Conservation (phyloP, 1,284 basidiomycete species). For the Leccinum pachyderme region DNA sequence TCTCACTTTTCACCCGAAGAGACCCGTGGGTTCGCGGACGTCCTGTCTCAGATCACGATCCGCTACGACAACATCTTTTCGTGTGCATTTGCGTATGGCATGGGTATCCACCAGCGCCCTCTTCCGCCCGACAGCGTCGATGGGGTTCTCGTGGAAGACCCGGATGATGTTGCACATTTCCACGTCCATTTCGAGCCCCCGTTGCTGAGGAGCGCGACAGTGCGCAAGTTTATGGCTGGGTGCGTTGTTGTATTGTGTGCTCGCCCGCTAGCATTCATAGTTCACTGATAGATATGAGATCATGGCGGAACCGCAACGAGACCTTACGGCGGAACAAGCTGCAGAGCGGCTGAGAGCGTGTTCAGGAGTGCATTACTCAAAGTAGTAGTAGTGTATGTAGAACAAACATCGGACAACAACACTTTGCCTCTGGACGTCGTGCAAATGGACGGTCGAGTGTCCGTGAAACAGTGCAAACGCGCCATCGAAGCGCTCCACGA, state of each 20-base stretch:
- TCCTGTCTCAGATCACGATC: constrained; percentile 65
- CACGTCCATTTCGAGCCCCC: constrained; percentile 93
- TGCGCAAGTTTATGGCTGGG: constrained; percentile 93
- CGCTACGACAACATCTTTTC: constrained; percentile 85
- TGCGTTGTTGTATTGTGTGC: constrained; percentile 39
- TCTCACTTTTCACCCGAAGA: constrained; percentile 62
- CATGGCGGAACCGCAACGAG: constrained; percentile 89
- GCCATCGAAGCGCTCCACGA: constrained; percentile 77
- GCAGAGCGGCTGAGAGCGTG: constrained; percentile 62
- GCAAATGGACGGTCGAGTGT: constrained; percentile 60
- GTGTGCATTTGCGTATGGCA: constrained; percentile 94
- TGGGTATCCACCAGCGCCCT: constrained; percentile 89
- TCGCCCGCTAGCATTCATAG: background rate
- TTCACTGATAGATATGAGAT: constrained; percentile 73
- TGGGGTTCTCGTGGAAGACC: constrained; percentile 34
- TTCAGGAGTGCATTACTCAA: constrained; percentile 48
- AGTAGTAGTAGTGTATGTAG: background rate
- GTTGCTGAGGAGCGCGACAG: constrained; percentile 76
- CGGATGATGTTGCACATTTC: constrained; percentile 70
- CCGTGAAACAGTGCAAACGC: constrained; percentile 67
- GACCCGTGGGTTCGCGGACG: constrained; percentile 60
- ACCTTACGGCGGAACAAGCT: constrained; percentile 89
- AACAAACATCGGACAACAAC: constrained; percentile 26
- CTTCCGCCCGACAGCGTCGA: constrained; percentile 40
- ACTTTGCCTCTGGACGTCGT: background rate